Base-by-base conservation (phyloP, 805 yeast species). In the Pichia insulana region DNA sequence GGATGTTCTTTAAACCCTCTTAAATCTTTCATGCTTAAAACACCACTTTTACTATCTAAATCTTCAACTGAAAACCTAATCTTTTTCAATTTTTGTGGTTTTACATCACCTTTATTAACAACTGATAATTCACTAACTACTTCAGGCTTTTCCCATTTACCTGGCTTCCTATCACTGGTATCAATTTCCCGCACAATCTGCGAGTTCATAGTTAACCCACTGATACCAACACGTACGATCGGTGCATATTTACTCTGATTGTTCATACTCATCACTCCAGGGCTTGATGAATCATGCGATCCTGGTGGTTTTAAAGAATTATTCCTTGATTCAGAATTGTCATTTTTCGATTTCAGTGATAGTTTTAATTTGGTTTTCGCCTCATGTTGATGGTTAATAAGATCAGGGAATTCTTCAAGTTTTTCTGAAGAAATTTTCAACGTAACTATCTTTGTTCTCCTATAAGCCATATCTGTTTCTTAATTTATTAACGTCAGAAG, bases 101-200 rank as follows among this genome's bases (percentile, higher is more conserved):
- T 57, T 59, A 26, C 8, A 8, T 17, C 28, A n/a, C 16, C 17
- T 16, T 34, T 32, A 9, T 40, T 44, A 32, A 13, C 32, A 13
- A 38, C 18, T 8, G 31, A 36, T 2, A 50, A 50, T 10, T 34
- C 46, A 8, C 54, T 56, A 4, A 53, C 40, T 11, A 16, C 17
- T 7, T 42, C 44, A 19, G 30, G 28, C 13, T 40, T 41, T 11
- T 19, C 16, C 48, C 48, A 51, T 16, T 36, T 42, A 11, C 44
- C 34, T 15, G 39, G 40, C 11, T 32, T 40, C 17, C 32, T 42
- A 4, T 40, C 40, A 31, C 51, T 50, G 7, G 45, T 50, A 41
- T 61, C 65, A 17, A 60, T 43, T 17, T 54, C 55, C 8, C 55
- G 50, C 5, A 51, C 47, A 8, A 53, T 50, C n/a, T 50, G 50